A percentile compares a stretch with the other conserved stretches of the same genome.
These are phyloP conservation scores for Primulina eburnea DNA, from an alignment of 257 asterid species.

Conservation along the genomic window DNA sequence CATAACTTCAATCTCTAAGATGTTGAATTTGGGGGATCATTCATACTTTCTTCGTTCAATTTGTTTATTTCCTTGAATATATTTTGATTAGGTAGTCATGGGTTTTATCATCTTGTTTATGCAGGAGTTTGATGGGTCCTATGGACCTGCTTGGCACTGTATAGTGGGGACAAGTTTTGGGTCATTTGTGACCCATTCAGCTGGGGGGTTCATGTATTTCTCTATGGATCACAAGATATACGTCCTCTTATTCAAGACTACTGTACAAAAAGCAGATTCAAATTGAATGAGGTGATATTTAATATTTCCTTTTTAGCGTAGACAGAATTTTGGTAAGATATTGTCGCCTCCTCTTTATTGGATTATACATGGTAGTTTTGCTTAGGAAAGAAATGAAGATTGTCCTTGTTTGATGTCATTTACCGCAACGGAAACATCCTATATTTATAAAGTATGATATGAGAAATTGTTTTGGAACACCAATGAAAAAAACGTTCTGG, in stretches of 20 bases:
- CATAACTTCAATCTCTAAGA: not conserved
- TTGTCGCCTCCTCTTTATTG: slow-evolving; percentile 24
- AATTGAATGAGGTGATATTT: slow-evolving; percentile 28
- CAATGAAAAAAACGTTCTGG: not conserved
- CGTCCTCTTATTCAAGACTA: slow-evolving; percentile 74
- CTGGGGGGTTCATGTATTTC: slow-evolving; percentile 80
- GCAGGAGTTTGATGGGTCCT: slow-evolving; percentile 84
- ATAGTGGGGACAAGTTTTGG: slow-evolving; percentile 85
- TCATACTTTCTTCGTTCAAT: not conserved
- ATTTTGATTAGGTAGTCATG: slow-evolving; percentile 24
- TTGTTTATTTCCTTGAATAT: not conserved
- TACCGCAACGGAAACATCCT: not conserved
- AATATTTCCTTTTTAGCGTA: slow-evolving; percentile 21
- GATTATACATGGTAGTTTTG: slow-evolving; percentile 39
- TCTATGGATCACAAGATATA: slow-evolving; percentile 82
- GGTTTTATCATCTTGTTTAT: slow-evolving; percentile 23
- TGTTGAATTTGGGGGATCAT: not conserved
- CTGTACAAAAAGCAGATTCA: slow-evolving; percentile 72
- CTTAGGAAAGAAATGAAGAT: slow-evolving; percentile 24
- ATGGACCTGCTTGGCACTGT: slow-evolving; percentile 95
- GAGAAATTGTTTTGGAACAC: not conserved
- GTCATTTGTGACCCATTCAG: slow-evolving; percentile 82
- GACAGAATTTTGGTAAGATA: slow-evolving; percentile 27
- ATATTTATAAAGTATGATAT: not conserved
- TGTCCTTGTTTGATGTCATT: slow-evolving; percentile 24